phyloP scores from a whole-genome alignment of 2,329 filamentous ascomycete genomes.

The Tothia fuscella region DNA sequence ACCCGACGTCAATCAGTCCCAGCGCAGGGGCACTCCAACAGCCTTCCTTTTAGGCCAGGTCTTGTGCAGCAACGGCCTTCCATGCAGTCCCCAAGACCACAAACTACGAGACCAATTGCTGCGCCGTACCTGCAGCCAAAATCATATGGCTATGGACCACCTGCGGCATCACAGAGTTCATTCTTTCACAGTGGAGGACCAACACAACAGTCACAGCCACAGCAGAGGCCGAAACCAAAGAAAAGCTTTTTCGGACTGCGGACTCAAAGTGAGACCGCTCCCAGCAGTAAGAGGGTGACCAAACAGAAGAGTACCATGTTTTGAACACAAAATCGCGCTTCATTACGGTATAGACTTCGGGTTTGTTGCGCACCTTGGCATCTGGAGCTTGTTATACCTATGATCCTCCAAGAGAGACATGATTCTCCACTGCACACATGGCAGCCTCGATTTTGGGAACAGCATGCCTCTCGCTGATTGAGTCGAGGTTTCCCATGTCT shows the following conservation, averaged over 20 bases:
- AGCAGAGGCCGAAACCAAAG: constrained; percentile 20
- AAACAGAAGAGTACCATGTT: constrained; percentile 16
- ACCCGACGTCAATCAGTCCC: not conserved
- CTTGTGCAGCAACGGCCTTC: constrained; percentile 4
- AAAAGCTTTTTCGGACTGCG: constrained; percentile 26
- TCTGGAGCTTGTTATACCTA: too few relatives aligned
- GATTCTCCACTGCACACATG: too few relatives aligned
- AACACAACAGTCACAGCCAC: not conserved
- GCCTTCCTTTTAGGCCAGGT: constrained; percentile 1
- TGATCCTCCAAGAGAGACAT: too few relatives aligned
- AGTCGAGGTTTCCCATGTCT: too few relatives aligned
- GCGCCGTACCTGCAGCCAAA: constrained; percentile 21
- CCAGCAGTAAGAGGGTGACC: constrained; percentile 10
- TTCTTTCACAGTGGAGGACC: constrained; percentile 23
- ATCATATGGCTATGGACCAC: not conserved
- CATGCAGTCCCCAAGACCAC: too few relatives aligned
- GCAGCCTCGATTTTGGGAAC: too few relatives aligned
- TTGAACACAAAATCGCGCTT: constrained; percentile 11
- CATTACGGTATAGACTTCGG: too few relatives aligned
- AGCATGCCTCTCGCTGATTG: too few relatives aligned
- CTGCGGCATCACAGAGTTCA: constrained; percentile 20
- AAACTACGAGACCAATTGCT: not conserved
- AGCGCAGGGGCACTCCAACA: constrained; percentile 3
- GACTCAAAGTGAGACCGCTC: constrained; percentile 19
- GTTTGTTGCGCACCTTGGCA: too few relatives aligned